Percentiles rank a stretch among this genome's conserved stretches.
Evolutionary conservation across 2,329 filamentous ascomycete species (phyloP).

Genomic region (Coniochaeta pulveracea): DNA sequence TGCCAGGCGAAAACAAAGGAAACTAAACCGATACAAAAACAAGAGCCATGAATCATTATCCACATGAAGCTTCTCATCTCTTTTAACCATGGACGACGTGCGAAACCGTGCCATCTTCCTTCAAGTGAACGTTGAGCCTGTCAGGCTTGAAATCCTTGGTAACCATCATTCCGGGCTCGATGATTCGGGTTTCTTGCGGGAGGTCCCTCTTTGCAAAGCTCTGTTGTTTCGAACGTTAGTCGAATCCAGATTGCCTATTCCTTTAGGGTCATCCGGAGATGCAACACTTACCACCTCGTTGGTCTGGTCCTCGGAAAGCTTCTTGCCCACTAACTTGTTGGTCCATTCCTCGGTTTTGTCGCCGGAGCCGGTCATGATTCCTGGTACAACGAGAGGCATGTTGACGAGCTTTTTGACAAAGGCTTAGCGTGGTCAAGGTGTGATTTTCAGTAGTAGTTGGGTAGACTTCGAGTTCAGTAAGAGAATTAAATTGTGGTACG

Average conservation of each 20-base stretch:
- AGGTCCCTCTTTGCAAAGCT: constrained; percentile 50
- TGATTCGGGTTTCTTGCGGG: constrained; percentile 42
- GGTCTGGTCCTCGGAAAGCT: constrained; percentile 35
- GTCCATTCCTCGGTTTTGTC: constrained; percentile 45
- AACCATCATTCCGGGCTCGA: constrained; percentile 44
- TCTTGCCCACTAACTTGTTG: constrained; percentile 55
- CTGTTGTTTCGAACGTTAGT: constrained; percentile 21
- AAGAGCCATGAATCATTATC: too few relatives aligned
- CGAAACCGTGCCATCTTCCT: constrained; percentile 48
- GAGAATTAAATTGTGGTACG: too few relatives aligned
- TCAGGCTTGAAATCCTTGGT: constrained; percentile 44
- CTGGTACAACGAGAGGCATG: constrained; percentile 56
- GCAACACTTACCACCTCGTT: constrained; percentile 37
- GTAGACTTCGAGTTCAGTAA: too few relatives aligned
- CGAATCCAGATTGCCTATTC: constrained; percentile 1
- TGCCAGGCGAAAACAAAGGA: too few relatives aligned
- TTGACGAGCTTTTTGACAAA: too few relatives aligned
- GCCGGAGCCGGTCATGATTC: constrained; percentile 33
- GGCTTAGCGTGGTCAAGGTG: too few relatives aligned
- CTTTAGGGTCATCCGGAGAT: not conserved
- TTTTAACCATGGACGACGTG: constrained; percentile 41
- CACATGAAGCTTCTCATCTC: constrained; percentile 2
- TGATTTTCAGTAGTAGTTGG: too few relatives aligned
- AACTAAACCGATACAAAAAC: too few relatives aligned
- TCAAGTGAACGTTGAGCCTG: constrained; percentile 47